Percentiles rank a stretch among this genome's conserved stretches.
Evolutionary conservation across 441 rosid genomes (phyloP).

Genomic region (Gossypium lobatum): DNA sequence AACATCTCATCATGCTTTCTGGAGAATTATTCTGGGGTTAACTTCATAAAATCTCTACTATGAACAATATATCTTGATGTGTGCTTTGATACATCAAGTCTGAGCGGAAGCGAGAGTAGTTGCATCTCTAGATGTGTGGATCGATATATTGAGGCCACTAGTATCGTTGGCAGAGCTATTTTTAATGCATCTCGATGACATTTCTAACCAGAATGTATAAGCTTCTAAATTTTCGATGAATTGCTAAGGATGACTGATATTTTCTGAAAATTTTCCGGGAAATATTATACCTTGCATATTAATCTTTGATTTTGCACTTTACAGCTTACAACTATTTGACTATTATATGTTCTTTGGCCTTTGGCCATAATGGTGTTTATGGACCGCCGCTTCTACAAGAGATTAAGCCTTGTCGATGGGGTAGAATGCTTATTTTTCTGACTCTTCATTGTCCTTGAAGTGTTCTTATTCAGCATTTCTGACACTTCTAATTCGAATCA

Average conservation of each 20-base stretch:
- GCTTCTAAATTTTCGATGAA: background rate
- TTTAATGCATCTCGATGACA: constrained; percentile 27
- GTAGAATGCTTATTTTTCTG: too few species aligned
- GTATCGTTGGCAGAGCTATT: too few species aligned
- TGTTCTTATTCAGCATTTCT: too few species aligned
- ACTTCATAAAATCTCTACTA: background rate
- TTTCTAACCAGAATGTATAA: background rate
- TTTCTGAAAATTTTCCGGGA: background rate
- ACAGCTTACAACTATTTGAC: too few species aligned
- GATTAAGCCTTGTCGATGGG: too few species aligned
- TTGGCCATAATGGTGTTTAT: too few species aligned
- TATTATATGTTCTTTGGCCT: too few species aligned
- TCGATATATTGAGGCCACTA: too few species aligned
- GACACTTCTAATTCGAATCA: too few species aligned
- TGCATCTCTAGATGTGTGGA: constrained; percentile 42
- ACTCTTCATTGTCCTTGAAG: too few species aligned
- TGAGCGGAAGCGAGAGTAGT: constrained; percentile 84
- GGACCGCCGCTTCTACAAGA: too few species aligned
- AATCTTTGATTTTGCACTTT: background rate
- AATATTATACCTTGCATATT: background rate
- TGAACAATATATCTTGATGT: too few species aligned
- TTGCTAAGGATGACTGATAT: background rate
- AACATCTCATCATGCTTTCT: background rate
- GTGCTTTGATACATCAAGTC: constrained; percentile 46
- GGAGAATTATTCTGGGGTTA: background rate